Conservation (phyloP, 2,329 filamentous ascomycete genomes). For the Leptodontidium sp. region DNA sequence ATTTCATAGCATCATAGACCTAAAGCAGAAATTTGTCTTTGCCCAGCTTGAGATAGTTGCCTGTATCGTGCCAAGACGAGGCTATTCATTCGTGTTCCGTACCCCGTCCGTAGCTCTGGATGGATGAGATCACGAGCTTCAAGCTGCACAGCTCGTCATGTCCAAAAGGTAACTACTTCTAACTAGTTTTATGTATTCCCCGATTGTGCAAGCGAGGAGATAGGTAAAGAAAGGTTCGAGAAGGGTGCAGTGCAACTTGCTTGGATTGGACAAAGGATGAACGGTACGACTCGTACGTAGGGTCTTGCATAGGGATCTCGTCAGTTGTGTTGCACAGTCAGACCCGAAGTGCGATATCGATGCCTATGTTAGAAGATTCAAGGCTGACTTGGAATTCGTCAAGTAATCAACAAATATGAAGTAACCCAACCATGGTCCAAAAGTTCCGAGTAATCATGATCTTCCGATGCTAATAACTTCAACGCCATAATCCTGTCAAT, state of each 20-base stretch:
- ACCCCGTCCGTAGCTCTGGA: not conserved
- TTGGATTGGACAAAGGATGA: not conserved
- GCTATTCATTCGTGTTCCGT: not conserved
- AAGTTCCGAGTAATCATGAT: not conserved
- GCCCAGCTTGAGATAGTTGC: not conserved
- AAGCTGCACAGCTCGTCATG: slow-evolving; percentile 13
- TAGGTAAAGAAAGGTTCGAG: not conserved
- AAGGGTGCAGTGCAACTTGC: slow-evolving; percentile 8
- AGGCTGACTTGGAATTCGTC: not conserved
- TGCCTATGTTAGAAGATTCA: not conserved
- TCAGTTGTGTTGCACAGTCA: not conserved
- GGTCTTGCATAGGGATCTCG: not conserved
- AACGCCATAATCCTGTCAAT: not conserved
- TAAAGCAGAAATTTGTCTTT: not conserved
- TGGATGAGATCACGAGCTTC: slow-evolving; percentile 15
- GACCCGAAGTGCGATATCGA: not conserved
- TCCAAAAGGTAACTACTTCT: no score
- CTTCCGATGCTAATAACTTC: not conserved
- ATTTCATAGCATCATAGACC: not conserved
- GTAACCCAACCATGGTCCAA: not conserved
- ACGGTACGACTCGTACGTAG: not conserved
- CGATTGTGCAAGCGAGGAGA: not conserved
- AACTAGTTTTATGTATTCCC: not conserved
- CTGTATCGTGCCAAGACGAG: slow-evolving; percentile 17
- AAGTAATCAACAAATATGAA: not conserved